Evolutionary conservation across 106 monocot genomes (phyloP).

Genomic region (Platanthera zijinensis): DNA sequence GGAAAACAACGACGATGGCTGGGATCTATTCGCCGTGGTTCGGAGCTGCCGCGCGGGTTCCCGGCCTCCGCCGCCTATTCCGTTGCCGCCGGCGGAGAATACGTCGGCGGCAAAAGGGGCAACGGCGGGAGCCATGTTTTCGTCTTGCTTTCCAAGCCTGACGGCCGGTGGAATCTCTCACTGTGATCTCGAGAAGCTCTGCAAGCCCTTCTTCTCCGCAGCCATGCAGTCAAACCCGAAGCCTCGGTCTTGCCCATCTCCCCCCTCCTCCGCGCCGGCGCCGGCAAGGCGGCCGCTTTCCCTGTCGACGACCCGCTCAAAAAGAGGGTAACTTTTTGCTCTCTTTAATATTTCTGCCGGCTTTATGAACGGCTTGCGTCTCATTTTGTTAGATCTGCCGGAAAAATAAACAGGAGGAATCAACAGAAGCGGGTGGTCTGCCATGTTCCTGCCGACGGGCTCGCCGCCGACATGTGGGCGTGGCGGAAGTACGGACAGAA

Average conservation of each 20-base stretch:
- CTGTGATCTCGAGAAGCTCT: slow-evolving; percentile 35
- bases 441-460: slow-evolving; percentile 51
- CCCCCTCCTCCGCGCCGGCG: neutral
- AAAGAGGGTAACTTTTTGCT: neutral
- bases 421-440: slow-evolving; percentile 74
- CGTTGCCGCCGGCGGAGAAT: neutral
- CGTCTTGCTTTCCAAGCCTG: slow-evolving; percentile 24
- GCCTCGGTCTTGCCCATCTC: neutral
- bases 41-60: slow-evolving; percentile 28
- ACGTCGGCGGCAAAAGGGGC: neutral
- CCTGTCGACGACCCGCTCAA: neutral
- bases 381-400: neutral
- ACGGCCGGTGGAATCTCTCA: neutral
- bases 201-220: slow-evolving; percentile 32
- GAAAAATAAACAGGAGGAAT: slow-evolving; percentile 36
- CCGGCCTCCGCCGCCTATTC: neutral
- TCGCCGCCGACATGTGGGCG: slow-evolving; percentile 72
- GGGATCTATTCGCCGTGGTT: slow-evolving; percentile 62
- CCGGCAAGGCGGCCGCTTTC: neutral
- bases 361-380: neutral
- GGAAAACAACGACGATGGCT: slow-evolving; percentile 25
- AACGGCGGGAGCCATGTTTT: neutral
- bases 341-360: neutral
- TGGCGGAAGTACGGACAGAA: slow-evolving; percentile 98
- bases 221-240: slow-evolving; percentile 1